These are phyloP conservation scores for Phytophthora idaei DNA, from an alignment of 352 stramenopile species.

Conservation along the genomic window DNA sequence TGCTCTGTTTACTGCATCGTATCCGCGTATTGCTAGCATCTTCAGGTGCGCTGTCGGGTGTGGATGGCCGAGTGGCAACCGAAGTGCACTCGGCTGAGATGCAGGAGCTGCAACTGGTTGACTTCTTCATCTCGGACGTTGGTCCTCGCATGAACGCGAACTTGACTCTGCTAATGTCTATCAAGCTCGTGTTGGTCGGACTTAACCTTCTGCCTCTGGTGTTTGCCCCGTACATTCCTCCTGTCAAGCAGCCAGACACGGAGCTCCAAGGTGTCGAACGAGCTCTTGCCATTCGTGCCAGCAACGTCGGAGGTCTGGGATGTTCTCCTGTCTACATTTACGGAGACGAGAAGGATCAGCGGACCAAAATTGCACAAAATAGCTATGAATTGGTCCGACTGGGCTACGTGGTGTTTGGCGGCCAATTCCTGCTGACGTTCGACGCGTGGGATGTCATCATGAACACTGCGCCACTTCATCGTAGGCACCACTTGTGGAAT, in stretches of 20 bases:
- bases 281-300: conserved; percentile 32
- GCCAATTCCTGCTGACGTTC: conserved; percentile 32
- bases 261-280: conserved; percentile 29
- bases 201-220: conserved; percentile 46
- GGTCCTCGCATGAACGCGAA: conserved; percentile 38
- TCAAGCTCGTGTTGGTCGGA: conserved; percentile 48
- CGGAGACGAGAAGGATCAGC: conserved; percentile 4
- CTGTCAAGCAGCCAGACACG: conserved; percentile 27
- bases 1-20: conserved; percentile 46
- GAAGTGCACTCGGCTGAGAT: conserved; percentile 37
- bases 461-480: conserved; percentile 18
- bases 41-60: conserved; percentile 14
- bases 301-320: conserved; percentile 33
- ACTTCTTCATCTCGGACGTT: conserved; percentile 44
- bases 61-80: conserved; percentile 43
- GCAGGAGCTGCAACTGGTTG: conserved; percentile 31
- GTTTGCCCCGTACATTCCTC: conserved; percentile 33
- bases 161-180: conserved; percentile 41
- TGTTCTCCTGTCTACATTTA: conserved; percentile 36
- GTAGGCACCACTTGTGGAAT: conserved; percentile 38
- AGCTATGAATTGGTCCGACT: conserved; percentile 47
- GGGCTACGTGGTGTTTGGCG: conserved; percentile 43
- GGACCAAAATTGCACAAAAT: conserved; percentile 24
- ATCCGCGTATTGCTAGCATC: conserved; percentile 26
- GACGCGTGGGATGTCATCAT: conserved; percentile 41